These are phyloP conservation scores for Lichtheimia ornata DNA, from an alignment of 371 early-diverging fungal species.

Conservation along the genomic window DNA sequence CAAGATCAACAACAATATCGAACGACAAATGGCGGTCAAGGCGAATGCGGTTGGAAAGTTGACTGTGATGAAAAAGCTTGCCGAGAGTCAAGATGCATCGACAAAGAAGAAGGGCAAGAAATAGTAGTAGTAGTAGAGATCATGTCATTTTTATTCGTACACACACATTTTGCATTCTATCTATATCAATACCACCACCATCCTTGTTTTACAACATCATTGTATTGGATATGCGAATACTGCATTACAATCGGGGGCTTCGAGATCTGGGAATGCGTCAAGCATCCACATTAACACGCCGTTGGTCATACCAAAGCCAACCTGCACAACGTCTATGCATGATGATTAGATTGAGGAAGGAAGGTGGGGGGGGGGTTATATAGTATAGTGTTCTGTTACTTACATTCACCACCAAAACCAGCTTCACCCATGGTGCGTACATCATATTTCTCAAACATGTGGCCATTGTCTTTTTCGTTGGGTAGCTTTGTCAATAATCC, in stretches of 20 bases:
- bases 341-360: too few relatives aligned
- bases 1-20: constrained; percentile 65
- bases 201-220: background rate
- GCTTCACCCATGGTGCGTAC: constrained; percentile 56
- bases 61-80: constrained; percentile 67
- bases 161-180: constrained; percentile 1
- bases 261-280: constrained; percentile 43
- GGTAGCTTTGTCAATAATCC: constrained; percentile 27
- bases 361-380: background rate
- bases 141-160: background rate
- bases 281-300: constrained; percentile 76
- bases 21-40: constrained; percentile 66
- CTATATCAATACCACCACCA: constrained; percentile 7
- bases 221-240: constrained; percentile 10
- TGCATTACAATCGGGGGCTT: constrained; percentile 40
- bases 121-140: background rate
- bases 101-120: constrained; percentile 18
- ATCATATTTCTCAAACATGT: constrained; percentile 87
- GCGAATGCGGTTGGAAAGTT: constrained; percentile 73
- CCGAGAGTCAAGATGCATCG: constrained; percentile 47
- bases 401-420: constrained; percentile 84
- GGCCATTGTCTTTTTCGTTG: constrained; percentile 34
- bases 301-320: constrained; percentile 96
- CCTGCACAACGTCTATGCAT: constrained; percentile 61
- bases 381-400: background rate